Evolutionary conservation across 495 filamentous ascomycete species (phyloP).

Genomic region (Penicillium robsamsonii): DNA sequence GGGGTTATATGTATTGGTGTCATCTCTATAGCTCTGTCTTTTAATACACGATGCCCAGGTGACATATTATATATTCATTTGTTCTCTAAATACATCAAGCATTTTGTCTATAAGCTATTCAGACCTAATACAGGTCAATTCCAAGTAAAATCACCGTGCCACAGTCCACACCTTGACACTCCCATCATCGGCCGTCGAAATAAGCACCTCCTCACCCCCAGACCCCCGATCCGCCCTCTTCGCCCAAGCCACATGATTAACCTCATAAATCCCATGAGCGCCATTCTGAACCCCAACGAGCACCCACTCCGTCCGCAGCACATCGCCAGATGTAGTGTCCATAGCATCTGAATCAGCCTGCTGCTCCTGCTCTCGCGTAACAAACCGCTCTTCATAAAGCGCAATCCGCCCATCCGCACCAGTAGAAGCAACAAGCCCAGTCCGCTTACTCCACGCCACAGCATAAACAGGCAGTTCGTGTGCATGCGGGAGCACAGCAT

Average conservation of each 20-base stretch:
- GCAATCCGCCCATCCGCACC: constrained; percentile 84
- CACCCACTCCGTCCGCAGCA: constrained; percentile 58
- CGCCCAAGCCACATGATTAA: constrained; percentile 86
- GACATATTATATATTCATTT: background rate
- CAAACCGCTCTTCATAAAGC: constrained; percentile 67
- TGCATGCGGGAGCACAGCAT: constrained; percentile 63
- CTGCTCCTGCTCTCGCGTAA: constrained; percentile 16
- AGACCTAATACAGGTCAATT: background rate
- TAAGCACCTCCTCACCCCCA: constrained; percentile 58
- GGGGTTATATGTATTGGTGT: too few relatives aligned
- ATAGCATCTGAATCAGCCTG: constrained; percentile 31
- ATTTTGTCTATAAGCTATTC: background rate
- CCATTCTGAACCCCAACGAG: constrained; percentile 61
- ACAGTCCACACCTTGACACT: constrained; percentile 69
- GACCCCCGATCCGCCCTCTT: constrained; percentile 41
- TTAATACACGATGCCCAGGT: background rate
- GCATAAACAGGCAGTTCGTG: constrained; percentile 83
- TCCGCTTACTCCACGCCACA: constrained; percentile 71
- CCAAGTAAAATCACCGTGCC: constrained; percentile 24
- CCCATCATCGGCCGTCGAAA: constrained; percentile 81
- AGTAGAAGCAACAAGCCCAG: constrained; percentile 73
- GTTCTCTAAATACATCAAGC: background rate
- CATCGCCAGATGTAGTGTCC: constrained; percentile 30
- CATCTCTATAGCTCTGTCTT: too few relatives aligned
- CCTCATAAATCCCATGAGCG: constrained; percentile 86